Evolutionary conservation across 2,329 filamentous ascomycete species (phyloP), one percentile per base, ranked within the genome.

Genomic region (Penicillium sp.): DNA sequence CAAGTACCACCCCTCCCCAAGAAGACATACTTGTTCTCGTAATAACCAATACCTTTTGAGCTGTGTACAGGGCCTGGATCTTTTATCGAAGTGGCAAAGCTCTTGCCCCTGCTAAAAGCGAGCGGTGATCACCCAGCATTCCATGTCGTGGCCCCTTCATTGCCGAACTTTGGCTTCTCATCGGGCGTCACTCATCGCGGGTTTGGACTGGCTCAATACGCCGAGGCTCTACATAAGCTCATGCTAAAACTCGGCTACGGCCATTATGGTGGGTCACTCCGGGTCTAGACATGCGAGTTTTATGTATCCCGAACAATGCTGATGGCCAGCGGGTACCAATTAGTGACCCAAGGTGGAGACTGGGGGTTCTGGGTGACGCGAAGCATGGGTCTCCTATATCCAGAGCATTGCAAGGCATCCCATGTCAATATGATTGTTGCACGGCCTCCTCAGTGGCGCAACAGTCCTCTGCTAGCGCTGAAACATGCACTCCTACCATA

Each of bases 171-270:
- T 44, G 76, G 72, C 23, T 79, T 79, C 62, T 75, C 70, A 14
- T 49, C 51, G 69, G 77, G 59, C 63, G 68, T 56, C 4, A 53
- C 41, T 32, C 40, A 36, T 14, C 47, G 51, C 25, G 80, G 80
- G 0, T 84, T 84, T 47, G 73, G 70, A 2, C 54, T 78, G 11
- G 67, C 67, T n/a, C 77, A 84, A 49, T 83, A 84, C 54, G 80
- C 81, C 2, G 79, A 87, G 59, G 74, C 73, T 0, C 68, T 79
- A 50, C 77, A 88, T 59, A 80, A 79, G 36, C 65, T 88, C 4
- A 88, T 89, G 84, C 63, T 77, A 3, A 74, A 75, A 20, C 73
- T 88, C 2, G 83, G 83, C 0, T 88, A 86, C 57, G 48, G 71
- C 2, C 67, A 79, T 59, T 86, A 83, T 45, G 74, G 68, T 69